phyloP scores from a whole-genome alignment of 139 green algal genomes.

The Coccomyxa sp. region DNA sequence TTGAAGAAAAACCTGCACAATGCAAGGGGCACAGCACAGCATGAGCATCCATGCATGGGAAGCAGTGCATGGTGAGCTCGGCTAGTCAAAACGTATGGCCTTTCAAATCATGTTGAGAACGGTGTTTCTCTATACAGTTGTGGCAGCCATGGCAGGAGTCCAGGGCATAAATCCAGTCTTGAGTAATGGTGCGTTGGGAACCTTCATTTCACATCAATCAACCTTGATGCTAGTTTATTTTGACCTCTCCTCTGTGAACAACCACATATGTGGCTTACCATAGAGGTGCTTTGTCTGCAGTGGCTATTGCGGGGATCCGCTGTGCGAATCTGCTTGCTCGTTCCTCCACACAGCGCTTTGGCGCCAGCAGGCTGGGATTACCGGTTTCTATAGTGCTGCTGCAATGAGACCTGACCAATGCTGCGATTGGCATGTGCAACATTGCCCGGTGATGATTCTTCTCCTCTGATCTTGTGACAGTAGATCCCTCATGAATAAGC shows the following conservation, averaged over 20 bases:
- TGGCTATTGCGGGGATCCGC: conserved; percentile 12
- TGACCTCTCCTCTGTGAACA: no score
- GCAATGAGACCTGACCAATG: conserved; percentile 24
- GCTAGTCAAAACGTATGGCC: no score
- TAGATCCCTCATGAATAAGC: neutral
- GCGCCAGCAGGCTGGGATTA: conserved; percentile 31
- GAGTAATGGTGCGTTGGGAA: neutral
- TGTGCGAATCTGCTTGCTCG: conserved; percentile 30
- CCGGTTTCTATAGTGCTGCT: conserved; percentile 48
- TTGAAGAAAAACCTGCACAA: no score
- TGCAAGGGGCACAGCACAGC: no score
- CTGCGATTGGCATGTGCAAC: conserved; percentile 46
- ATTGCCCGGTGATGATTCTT: conserved; percentile 14
- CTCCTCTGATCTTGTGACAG: neutral
- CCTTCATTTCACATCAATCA: neutral
- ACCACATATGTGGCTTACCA: neutral
- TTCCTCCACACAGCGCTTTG: conserved; percentile 43
- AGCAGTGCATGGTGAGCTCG: no score
- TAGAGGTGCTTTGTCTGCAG: neutral
- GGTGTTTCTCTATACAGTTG: neutral
- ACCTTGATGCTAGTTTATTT: neutral
- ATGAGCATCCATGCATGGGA: no score
- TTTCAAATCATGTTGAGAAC: no score
- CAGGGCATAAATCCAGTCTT: neutral
- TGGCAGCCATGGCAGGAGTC: neutral